Conservation (phyloP, 495 filamentous ascomycete genomes). For the Barbatosphaeria neglecta region DNA sequence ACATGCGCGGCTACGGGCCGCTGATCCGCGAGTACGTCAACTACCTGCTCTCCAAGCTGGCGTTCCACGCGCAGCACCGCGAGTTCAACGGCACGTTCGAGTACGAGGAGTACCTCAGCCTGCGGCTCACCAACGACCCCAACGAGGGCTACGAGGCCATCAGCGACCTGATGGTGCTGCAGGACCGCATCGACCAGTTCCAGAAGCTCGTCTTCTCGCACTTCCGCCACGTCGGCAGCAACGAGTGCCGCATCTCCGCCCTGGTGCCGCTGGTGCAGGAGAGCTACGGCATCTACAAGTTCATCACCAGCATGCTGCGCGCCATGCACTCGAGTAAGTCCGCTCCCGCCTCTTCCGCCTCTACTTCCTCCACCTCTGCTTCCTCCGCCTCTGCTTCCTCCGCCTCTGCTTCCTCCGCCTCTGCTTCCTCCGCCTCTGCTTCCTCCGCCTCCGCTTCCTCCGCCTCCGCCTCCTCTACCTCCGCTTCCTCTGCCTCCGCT, state of each 20-base stretch:
- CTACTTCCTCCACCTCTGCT: constrained; percentile 1
- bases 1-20: constrained; percentile 80
- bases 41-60: constrained; percentile 83
- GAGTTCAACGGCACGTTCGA: constrained; percentile 99
- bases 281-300: constrained; percentile 97
- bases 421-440: too few relatives aligned
- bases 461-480: constrained; percentile 3
- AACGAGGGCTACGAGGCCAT: constrained; percentile 99
- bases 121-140: constrained; percentile 96
- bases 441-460: constrained; percentile 4
- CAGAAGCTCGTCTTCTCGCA: constrained; percentile 97
- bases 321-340: constrained; percentile 93
- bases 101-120: constrained; percentile 96
- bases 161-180: constrained; percentile 86
- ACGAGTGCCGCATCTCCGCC: constrained; percentile 91
- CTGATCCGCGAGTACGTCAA: constrained; percentile 92
- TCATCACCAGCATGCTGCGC: constrained; percentile 85
- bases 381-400: too few relatives aligned
- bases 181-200: constrained; percentile 96
- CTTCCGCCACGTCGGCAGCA: constrained; percentile 80
- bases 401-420: too few relatives aligned
- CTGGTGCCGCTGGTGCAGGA: constrained; percentile 90
- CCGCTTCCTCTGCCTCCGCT: constrained; percentile 19
- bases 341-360: constrained; percentile 4
- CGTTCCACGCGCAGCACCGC: constrained; percentile 89